Conservation (phyloP, 2,329 filamentous ascomycete species). For the Cephalotrichum gorgonifer region DNA sequence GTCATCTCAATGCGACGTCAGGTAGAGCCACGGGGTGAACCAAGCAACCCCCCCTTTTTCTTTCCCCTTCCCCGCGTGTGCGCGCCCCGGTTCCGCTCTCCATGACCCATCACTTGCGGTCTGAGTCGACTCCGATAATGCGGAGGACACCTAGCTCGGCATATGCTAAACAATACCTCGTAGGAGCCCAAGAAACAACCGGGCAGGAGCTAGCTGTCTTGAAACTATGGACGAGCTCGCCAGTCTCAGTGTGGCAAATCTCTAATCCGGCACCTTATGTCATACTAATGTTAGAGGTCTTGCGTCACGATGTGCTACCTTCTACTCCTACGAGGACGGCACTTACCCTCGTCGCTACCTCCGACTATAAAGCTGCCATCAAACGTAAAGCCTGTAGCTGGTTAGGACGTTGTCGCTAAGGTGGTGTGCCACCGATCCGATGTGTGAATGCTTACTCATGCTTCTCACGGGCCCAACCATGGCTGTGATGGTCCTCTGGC, state of each 20-base stretch:
- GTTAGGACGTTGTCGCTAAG: neutral
- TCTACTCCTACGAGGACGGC: too few relatives aligned
- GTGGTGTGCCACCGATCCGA: neutral
- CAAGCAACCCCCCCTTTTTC: too few relatives aligned
- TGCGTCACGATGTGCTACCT: neutral
- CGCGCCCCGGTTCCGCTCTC: too few relatives aligned
- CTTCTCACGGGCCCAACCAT: constrained; percentile 62
- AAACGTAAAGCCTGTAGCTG: constrained; percentile 55
- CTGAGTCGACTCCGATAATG: constrained; percentile 51
- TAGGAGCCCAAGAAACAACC: constrained; percentile 67
- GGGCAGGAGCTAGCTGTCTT: constrained; percentile 56
- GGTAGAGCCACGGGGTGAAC: neutral
- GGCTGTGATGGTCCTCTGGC: constrained; percentile 57
- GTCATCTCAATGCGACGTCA: neutral
- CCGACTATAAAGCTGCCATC: constrained; percentile 67
- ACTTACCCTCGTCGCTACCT: constrained; percentile 60
- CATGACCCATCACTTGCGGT: constrained; percentile 24
- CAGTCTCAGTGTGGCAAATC: constrained; percentile 62
- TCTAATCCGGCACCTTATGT: constrained; percentile 56
- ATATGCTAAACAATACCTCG: constrained; percentile 64
- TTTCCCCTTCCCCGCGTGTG: too few relatives aligned
- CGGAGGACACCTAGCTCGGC: constrained; percentile 58
- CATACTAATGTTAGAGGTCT: constrained; percentile 13
- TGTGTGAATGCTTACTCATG: constrained; percentile 39
- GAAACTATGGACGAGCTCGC: constrained; percentile 61